Evolutionary conservation across 2,329 filamentous ascomycete genomes (phyloP), one percentile per base, ranked within the genome.

Genomic region (Alternaria alternata): DNA sequence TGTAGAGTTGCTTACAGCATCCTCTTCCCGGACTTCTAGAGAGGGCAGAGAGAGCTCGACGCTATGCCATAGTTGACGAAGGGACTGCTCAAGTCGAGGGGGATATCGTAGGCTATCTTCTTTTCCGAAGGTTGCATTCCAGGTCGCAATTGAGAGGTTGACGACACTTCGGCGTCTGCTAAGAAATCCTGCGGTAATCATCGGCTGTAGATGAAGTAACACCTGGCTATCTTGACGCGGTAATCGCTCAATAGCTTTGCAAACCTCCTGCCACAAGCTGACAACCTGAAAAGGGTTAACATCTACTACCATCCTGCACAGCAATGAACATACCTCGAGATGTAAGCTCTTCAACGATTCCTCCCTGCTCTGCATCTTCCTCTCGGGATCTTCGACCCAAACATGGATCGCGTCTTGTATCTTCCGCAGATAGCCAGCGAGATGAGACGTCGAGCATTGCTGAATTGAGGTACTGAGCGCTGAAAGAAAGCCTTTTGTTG

Each of bases 41-140:
- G 70, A 80, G 9, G 85, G 85, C 12, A 88, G 70, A 20, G 77
- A 75, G 38, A 88, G 70, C 11, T 86, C 83, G 2, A 84, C 81
- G 53, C 86, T 82, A 1, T 84, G 78, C n/a, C 84, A 83, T 12
- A 93, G 78, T 16, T 85, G 85, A 26, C 85, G 81, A 34, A 97
- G 80, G 2, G 88, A 85, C 3, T 82, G 77, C 67, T 88, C 87
- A 5, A 97, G 81, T 30, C 81, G 81, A 11, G 85, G 77, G 0
- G 93, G 90, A 75, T 92, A 94, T 24, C 86, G 79, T 1, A 93
- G 72, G 5, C 80, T 79, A 4, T 86, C 81, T 39, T 86, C 83
- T 16, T 85, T 80, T 20, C 88, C 88, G 70, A 92, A 93, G 0
- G 89, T 85, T 0, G 78, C 74, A 66, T 93, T 94, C 93, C 93